A percentile compares a stretch with the other conserved stretches of the same genome.
Conservation (phyloP, 306 rosid genomes). For the Glycyrrhiza uralensis region DNA sequence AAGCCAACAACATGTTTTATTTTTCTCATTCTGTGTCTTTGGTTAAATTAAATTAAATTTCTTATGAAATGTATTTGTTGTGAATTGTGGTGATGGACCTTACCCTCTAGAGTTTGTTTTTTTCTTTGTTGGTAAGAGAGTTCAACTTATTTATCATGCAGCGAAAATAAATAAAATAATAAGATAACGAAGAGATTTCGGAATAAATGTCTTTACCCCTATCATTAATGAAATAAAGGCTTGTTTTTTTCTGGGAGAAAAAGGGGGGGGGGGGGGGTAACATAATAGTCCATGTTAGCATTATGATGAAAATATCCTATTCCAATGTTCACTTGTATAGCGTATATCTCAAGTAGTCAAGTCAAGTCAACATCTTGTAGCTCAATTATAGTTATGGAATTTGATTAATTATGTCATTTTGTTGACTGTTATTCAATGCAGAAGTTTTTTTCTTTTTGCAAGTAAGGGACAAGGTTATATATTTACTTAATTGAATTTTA, state of each 20-base stretch:
- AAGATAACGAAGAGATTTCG: background rate
- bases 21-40: background rate
- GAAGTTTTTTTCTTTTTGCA: background rate
- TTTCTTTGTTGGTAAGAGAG: background rate
- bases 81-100: background rate
- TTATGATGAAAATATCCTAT: background rate
- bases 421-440: background rate
- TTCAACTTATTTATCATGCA: background rate
- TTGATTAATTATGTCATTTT: background rate
- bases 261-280: too few species aligned
- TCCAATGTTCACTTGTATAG: background rate
- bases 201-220: background rate
- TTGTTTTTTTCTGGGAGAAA: background rate
- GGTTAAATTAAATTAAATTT: background rate
- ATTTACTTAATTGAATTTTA: background rate
- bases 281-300: background rate
- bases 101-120: too few species aligned
- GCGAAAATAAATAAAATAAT: background rate
- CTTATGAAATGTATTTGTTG: background rate
- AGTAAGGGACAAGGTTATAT: background rate
- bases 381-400: background rate
- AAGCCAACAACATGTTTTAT: background rate
- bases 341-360: background rate
- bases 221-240: background rate
- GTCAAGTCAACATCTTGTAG: background rate